Base-by-base conservation (phyloP, 768 basidiomycete species). In the Hirschioporus abietinus region DNA sequence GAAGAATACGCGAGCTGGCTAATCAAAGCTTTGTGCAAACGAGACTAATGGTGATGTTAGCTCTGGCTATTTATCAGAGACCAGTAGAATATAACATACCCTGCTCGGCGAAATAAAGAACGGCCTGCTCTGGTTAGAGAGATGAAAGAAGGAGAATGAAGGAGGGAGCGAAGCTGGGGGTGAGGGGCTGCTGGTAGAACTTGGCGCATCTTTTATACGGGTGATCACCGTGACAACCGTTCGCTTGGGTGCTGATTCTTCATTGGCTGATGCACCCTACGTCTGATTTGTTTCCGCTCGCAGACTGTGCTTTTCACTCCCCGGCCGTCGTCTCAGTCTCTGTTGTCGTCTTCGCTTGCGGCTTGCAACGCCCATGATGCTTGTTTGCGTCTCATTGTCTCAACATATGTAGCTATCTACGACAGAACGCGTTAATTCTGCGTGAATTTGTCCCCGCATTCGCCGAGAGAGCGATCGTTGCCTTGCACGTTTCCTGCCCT, bases 81-180 rank as follows among this genome's bases (percentile, higher is more conserved):
- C 7, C 9, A 58, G 58, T n/a, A 12, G 36, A 20, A 10, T 20
- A 60, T 12, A 65, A 76, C 80, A 68, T 35, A 83, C 83, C 75
- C 82, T 79, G 82, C 83, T 84, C 83, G 78, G 71, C 67, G 69
- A 74, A 30, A 52, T 3, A 52, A 52, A 52, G 42, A 52, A 52
- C 42, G 42, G 42, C 42, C 12, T 36, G 35, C 35, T 36, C 35
- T 36, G 35, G 7, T 36, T 7, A 36, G 42, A 52, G 42, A 52
- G 42, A 52, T 30, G 30, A 30, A 30, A 52, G 20, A 20, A 52
- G 42, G 42, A 52, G 42, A 52, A 52, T 52, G 42, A 52, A 15
- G 20, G 42, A 52, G 42, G 42, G 42, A 52, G 20, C 42, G 42
- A 52, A 52, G 42, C 15, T 52, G 42, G 42, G 42, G 42, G 42